A percentile compares a stretch with the other conserved stretches of the same genome.
Conservation (phyloP, 331 rosid genomes). For the Quercus lobata region DNA sequence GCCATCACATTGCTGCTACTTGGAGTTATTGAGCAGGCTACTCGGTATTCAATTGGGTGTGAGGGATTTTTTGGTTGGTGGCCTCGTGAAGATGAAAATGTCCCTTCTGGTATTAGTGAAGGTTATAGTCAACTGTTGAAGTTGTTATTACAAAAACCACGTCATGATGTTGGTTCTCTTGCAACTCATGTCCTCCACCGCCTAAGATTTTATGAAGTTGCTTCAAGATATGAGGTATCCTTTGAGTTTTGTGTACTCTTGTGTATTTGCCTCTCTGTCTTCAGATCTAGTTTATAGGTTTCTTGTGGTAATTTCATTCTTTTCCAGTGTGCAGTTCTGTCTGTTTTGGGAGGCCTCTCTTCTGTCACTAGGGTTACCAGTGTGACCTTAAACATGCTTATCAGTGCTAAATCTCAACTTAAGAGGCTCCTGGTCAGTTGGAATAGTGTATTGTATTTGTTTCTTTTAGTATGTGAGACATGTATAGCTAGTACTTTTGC, state of each 20-base stretch:
- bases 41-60: slow-evolving; percentile 83
- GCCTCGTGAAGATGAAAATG: slow-evolving; percentile 85
- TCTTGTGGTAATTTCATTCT: slow-evolving; percentile 37
- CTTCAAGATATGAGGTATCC: slow-evolving; percentile 87
- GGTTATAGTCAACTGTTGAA: slow-evolving; percentile 77
- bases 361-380: slow-evolving; percentile 56
- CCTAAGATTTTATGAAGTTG: slow-evolving; percentile 81
- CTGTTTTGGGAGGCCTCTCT: slow-evolving; percentile 67
- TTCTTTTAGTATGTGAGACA: slow-evolving; percentile 17
- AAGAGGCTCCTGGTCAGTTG: slow-evolving; percentile 86
- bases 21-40: slow-evolving; percentile 87
- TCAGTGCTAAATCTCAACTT: slow-evolving; percentile 61
- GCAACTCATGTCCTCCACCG: slow-evolving; percentile 86
- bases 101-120: slow-evolving; percentile 69
- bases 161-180: slow-evolving; percentile 88
- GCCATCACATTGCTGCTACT: slow-evolving; percentile 68
- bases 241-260: slow-evolving; percentile 25
- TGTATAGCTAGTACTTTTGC: slow-evolving; percentile 4
- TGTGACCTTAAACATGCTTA: slow-evolving; percentile 64
- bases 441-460: slow-evolving; percentile 26
- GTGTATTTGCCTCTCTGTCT: slow-evolving; percentile 8
- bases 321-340: slow-evolving; percentile 83
- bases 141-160: slow-evolving; percentile 78
- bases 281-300: slow-evolving; percentile 19
- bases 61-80: slow-evolving; percentile 98